phyloP scores from a whole-genome alignment of 805 yeast genomes.

The Yueomyces sinensis region DNA sequence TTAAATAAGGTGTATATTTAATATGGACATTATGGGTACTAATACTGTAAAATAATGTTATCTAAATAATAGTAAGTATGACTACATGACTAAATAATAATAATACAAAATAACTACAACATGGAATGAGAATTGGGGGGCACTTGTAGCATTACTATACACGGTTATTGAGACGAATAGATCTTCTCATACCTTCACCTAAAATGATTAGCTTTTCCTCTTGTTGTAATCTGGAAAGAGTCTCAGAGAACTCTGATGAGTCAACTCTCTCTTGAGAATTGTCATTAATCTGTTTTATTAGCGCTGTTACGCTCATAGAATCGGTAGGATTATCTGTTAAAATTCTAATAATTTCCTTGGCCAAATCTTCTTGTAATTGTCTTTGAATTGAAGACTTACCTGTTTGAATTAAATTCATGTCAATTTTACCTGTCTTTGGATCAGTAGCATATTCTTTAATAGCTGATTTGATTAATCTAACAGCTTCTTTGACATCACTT shows the following conservation, averaged over 20 bases:
- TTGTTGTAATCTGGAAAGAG: slow-evolving; percentile 49
- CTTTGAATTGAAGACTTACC: slow-evolving; percentile 87
- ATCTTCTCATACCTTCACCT: slow-evolving; percentile 63
- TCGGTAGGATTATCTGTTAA: slow-evolving; percentile 37
- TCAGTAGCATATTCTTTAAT: slow-evolving; percentile 97
- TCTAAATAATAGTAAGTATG: too few relatives aligned
- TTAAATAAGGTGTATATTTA: too few relatives aligned
- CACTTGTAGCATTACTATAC: too few relatives aligned
- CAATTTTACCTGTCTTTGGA: slow-evolving; percentile 92
- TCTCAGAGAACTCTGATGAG: slow-evolving; percentile 55
- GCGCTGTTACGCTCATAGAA: slow-evolving; percentile 42
- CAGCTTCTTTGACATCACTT: slow-evolving; percentile 85
- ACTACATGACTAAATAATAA: too few relatives aligned
- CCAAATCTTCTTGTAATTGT: slow-evolving; percentile 58
- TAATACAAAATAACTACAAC: too few relatives aligned
- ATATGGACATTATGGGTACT: too few relatives aligned
- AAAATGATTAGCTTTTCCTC: slow-evolving; percentile 57
- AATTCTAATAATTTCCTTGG: slow-evolving; percentile 42
- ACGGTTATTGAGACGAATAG: slow-evolving; percentile 30
- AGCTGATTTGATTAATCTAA: slow-evolving; percentile 82
- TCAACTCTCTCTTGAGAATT: slow-evolving; percentile 47
- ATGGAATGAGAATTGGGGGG: too few relatives aligned
- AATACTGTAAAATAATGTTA: too few relatives aligned
- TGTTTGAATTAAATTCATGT: slow-evolving; percentile 93
- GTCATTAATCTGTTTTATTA: slow-evolving; percentile 52